These are phyloP conservation scores for Fusarium redolens DNA, from an alignment of 2,329 filamentous ascomycete genomes.

Conservation along the genomic window DNA sequence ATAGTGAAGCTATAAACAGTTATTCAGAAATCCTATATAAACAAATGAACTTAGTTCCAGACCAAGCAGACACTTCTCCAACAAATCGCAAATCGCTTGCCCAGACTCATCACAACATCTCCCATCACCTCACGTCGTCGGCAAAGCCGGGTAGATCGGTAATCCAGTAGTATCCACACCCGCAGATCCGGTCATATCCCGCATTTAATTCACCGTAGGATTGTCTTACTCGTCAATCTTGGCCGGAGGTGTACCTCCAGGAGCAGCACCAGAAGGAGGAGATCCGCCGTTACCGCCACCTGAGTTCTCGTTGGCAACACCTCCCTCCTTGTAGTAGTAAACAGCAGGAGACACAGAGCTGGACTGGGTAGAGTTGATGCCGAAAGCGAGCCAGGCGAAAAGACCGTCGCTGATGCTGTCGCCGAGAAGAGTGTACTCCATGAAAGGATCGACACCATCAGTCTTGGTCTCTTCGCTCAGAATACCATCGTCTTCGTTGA, in stretches of 20 bases:
- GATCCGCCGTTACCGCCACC: constrained; percentile 16
- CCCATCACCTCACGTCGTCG: background rate
- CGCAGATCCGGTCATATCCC: background rate
- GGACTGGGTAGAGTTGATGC: constrained; percentile 55
- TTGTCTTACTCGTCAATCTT: background rate
- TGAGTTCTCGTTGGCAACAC: constrained; percentile 38
- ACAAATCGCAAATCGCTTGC: background rate
- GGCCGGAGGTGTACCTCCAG: constrained; percentile 5
- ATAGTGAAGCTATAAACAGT: background rate
- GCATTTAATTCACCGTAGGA: background rate
- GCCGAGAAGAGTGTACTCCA: constrained; percentile 68
- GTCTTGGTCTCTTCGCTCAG: constrained; percentile 60
- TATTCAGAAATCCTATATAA: background rate
- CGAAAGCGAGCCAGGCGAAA: constrained; percentile 66
- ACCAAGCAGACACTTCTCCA: background rate
- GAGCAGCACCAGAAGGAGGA: constrained; percentile 12
- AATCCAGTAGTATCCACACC: background rate
- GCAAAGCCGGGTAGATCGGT: background rate
- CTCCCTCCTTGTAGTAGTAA: constrained; percentile 37
- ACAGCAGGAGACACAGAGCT: constrained; percentile 30
- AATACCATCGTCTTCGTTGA: constrained; percentile 62
- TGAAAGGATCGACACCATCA: constrained; percentile 65
- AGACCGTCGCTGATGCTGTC: constrained; percentile 63
- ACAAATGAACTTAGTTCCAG: background rate
- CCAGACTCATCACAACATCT: background rate